phyloP scores from a whole-genome alignment of 331 rosid species.

The Quercus phellos region DNA sequence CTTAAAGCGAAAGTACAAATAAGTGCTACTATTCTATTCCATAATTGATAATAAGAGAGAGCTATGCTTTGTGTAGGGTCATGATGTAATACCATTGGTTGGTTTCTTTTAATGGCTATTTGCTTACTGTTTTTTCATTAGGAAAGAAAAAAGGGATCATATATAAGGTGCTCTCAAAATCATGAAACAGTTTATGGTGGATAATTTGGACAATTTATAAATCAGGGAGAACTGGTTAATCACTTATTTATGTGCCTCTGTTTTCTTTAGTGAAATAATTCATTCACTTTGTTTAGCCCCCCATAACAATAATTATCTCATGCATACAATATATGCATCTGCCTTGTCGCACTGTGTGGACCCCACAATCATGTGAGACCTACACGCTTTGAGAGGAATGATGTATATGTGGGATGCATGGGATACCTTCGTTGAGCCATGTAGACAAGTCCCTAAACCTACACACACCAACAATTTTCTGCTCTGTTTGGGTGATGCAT shows the following conservation, averaged over 20 bases:
- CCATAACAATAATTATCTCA: too few species aligned
- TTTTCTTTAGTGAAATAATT: background rate
- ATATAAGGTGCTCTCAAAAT: background rate
- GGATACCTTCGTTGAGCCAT: background rate
- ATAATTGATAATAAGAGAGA: background rate
- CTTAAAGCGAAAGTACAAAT: background rate
- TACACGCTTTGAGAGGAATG: too few species aligned
- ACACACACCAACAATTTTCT: background rate
- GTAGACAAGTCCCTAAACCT: background rate
- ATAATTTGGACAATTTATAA: background rate
- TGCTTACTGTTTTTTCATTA: background rate
- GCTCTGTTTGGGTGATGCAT: background rate
- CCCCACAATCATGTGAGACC: too few species aligned
- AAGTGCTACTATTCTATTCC: background rate
- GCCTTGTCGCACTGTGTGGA: too few species aligned
- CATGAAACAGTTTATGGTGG: background rate
- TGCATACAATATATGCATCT: too few species aligned
- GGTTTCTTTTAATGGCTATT: background rate
- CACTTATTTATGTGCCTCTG: background rate
- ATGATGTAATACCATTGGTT: background rate
- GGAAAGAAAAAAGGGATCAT: background rate
- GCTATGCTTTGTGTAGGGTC: background rate
- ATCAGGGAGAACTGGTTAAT: background rate
- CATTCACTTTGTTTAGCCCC: too few species aligned
- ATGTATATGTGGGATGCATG: too few species aligned